Conservation (phyloP, 352 stramenopile species). For the Phytophthora lateralis region DNA sequence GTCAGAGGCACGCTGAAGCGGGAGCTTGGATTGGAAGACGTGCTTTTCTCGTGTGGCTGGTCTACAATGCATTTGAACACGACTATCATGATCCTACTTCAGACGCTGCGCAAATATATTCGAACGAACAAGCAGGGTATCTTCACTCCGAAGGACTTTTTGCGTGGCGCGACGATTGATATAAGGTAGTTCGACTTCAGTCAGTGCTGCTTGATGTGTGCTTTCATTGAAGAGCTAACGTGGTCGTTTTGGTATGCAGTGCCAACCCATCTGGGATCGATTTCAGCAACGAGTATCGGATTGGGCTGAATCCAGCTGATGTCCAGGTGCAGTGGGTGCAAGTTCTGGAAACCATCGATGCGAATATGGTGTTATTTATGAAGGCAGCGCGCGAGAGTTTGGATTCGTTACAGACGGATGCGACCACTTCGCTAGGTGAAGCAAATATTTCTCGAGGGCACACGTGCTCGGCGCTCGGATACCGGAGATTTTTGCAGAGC, state of each 20-base stretch:
- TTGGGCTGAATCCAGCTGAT: slow-evolving; percentile 61
- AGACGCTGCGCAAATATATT: slow-evolving; percentile 59
- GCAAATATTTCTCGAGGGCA: slow-evolving; percentile 42
- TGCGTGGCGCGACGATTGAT: slow-evolving; percentile 42
- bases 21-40: slow-evolving; percentile 55
- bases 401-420: slow-evolving; percentile 34
- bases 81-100: slow-evolving; percentile 60
- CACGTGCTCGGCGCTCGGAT: slow-evolving; percentile 59
- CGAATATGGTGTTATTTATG: slow-evolving; percentile 56
- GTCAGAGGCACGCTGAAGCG: slow-evolving; percentile 50
- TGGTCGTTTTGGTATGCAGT: slow-evolving; percentile 23
- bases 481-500: slow-evolving; percentile 57
- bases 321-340: slow-evolving; percentile 73
- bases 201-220: not conserved
- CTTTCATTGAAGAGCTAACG: not conserved
- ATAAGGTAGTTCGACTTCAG: slow-evolving; percentile 35
- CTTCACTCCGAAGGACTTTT: slow-evolving; percentile 44
- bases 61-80: slow-evolving; percentile 65
- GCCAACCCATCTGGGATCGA: slow-evolving; percentile 60
- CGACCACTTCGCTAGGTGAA: slow-evolving; percentile 42
- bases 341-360: slow-evolving; percentile 58
- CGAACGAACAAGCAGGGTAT: slow-evolving; percentile 41
- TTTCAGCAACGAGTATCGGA: slow-evolving; percentile 59
- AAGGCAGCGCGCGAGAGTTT: slow-evolving; percentile 42
- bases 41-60: slow-evolving; percentile 63